Evolutionary conservation across 768 basidiomycete species (phyloP), one percentile per base, ranked within the genome.

Genomic region (Xerocomellus dryophilus): DNA sequence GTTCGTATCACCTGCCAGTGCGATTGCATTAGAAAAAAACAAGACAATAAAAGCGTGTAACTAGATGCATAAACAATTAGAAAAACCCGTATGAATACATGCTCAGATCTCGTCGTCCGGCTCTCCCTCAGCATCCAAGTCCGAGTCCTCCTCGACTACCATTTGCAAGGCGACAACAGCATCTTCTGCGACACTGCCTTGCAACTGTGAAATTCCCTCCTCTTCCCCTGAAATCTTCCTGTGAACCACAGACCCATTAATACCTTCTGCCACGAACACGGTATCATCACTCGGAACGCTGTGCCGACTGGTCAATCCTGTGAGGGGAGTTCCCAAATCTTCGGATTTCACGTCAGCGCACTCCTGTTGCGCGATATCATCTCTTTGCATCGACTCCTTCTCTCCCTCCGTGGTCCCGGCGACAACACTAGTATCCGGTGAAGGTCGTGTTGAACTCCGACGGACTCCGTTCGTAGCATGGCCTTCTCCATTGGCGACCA

Each of bases 231-330:
- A 54, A 49, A 60, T 61, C 50, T 68, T 66, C 65, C 45, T 67
- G 58, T 62, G 70, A 63, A 57, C 55, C 59, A 71, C 50, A 51
- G 65, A 61, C 15, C 60, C 64, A 25, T 63, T 61, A 5, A 62
- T 61, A 7, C 58, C 65, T 35, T 78, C 74, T 12, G 64, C 57
- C 15, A 71, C 75, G 43, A 74, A 74, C 39, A 83, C 72, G 9
- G 80, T 84, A 49, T 80, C 81, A 56, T 85, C 85, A 61, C 79
- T 83, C 29, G 80, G 79, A 53, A 76, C 72, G 57, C 83, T 84
- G 61, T 79, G 80, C 54, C 74, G 73, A 58, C 79, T 80, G 45
- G 79, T 76, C 51, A 71, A 59, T 20, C 68, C 75, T 7, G 78
- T 82, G 42, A 78, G 65, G 1, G 81, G 80, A 29, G 82, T 83